These are phyloP conservation scores for Gliomastix tumulicola DNA, from an alignment of 2,329 filamentous ascomycete genomes.

Conservation along the genomic window DNA sequence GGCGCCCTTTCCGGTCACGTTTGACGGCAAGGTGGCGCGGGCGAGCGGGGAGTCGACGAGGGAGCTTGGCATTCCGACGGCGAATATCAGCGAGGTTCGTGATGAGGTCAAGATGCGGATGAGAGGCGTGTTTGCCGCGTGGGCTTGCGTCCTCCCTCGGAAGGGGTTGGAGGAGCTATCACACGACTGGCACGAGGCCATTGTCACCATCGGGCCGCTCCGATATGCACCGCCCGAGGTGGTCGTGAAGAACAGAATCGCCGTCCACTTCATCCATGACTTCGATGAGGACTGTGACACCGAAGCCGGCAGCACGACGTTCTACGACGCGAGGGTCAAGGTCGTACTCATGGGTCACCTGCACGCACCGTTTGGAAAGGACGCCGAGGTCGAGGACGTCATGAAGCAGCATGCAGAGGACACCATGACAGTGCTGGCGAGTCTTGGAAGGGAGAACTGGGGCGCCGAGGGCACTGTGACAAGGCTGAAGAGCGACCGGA, in stretches of 20 bases:
- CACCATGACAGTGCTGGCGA: conserved; percentile 33
- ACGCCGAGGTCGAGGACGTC: conserved; percentile 11
- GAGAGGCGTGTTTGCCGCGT: conserved; percentile 58
- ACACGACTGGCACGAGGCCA: conserved; percentile 48
- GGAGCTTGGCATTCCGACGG: conserved; percentile 42
- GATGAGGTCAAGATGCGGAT: conserved; percentile 47
- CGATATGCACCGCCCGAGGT: conserved; percentile 37
- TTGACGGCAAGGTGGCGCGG: conserved; percentile 37
- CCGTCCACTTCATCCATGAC: conserved; percentile 46
- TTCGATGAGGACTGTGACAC: no score
- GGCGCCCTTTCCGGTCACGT: conserved; percentile 44
- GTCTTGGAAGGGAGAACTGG: conserved; percentile 39
- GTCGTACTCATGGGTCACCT: conserved; percentile 56
- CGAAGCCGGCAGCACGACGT: conserved; percentile 16
- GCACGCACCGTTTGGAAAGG: conserved; percentile 19
- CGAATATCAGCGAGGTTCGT: conserved; percentile 44
- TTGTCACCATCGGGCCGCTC: conserved; percentile 49
- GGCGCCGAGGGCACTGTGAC: conserved; percentile 26
- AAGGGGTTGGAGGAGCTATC: conserved; percentile 22
- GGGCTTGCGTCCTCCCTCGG: conserved; percentile 39
- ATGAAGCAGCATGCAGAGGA: conserved; percentile 28
- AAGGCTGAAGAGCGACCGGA: conserved; percentile 33
- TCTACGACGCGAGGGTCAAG: conserved; percentile 38
- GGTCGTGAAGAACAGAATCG: conserved; percentile 40
- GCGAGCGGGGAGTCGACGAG: conserved; percentile 32